Conservation (phyloP, 495 filamentous ascomycete genomes). For the Penicillium simplicissimum region DNA sequence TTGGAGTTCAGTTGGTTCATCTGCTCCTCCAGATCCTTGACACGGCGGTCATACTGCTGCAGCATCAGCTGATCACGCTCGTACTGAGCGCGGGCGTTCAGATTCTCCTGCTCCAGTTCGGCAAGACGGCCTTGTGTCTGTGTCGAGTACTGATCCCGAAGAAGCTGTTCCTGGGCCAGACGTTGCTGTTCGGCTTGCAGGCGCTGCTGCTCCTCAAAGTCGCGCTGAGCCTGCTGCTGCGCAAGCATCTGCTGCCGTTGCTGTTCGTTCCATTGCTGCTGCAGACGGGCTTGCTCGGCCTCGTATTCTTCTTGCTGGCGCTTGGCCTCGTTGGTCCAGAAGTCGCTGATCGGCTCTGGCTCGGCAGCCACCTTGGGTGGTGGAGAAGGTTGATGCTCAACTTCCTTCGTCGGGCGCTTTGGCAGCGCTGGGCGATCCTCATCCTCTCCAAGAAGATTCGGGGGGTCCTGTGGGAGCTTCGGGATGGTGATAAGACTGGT, state of each 20-base stretch:
- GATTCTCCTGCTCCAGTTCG: constrained; percentile 90
- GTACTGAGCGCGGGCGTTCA: constrained; percentile 92
- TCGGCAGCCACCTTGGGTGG: constrained; percentile 69
- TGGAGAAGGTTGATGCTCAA: constrained; percentile 60
- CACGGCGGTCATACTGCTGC: constrained; percentile 90
- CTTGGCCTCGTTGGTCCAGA: constrained; percentile 92
- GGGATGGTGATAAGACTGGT: constrained; percentile 95
- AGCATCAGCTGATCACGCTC: constrained; percentile 96
- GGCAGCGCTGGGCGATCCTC: constrained; percentile 83
- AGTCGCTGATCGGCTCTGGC: constrained; percentile 93
- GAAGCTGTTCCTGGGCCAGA: constrained; percentile 83
- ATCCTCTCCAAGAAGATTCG: constrained; percentile 80
- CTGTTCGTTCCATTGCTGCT: constrained; percentile 73
- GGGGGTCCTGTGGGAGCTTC: constrained; percentile 91
- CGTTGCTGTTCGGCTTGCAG: constrained; percentile 85
- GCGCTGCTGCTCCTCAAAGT: constrained; percentile 95
- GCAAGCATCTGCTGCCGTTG: constrained; percentile 81
- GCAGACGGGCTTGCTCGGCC: constrained; percentile 83
- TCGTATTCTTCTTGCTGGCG: constrained; percentile 92
- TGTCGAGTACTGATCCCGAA: constrained; percentile 82
- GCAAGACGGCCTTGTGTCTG: constrained; percentile 93
- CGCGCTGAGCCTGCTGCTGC: constrained; percentile 77
- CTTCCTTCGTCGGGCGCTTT: constrained; percentile 68
- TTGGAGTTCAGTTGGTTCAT: constrained; percentile 78
- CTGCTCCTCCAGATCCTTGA: constrained; percentile 91